Evolutionary conservation across 2,329 filamentous ascomycete species (phyloP).

Genomic region (Diaporthe capsici): DNA sequence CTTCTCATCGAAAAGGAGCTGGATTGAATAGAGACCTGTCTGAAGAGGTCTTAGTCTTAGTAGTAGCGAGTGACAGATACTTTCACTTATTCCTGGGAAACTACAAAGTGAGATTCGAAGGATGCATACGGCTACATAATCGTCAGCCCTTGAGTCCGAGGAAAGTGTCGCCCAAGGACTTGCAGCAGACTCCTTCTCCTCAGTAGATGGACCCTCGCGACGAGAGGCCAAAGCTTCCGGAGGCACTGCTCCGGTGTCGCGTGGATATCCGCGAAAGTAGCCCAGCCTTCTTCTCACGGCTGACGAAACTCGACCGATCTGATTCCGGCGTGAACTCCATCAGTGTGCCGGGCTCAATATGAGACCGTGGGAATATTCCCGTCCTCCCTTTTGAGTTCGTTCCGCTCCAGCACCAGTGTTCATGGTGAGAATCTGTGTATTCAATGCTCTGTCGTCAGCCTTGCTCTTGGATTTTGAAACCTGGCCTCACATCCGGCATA

Average conservation of each 20-base stretch:
- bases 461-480: neutral
- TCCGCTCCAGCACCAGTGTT: constrained; percentile 71
- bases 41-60: neutral
- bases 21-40: neutral
- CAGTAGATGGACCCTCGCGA: constrained; percentile 8
- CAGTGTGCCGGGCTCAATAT: constrained; percentile 62
- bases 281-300: constrained; percentile 53
- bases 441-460: constrained; percentile 7
- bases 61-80: neutral
- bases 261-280: constrained; percentile 54
- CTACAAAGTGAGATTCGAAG: neutral
- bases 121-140: neutral
- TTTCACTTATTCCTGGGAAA: neutral
- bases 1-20: no score
- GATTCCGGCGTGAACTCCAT: constrained; percentile 52
- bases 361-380: constrained; percentile 67
- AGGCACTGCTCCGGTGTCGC: constrained; percentile 45
- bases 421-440: constrained; percentile 57
- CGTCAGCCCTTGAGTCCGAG: no score
- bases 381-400: constrained; percentile 66
- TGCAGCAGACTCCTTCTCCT: neutral
- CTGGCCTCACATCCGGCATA: neutral
- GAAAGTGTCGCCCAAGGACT: neutral
- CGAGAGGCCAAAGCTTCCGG: constrained; percentile 46
- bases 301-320: constrained; percentile 50